Conservation (phyloP, 2,329 filamentous ascomycete genomes). For the Clathrospora elynae region DNA sequence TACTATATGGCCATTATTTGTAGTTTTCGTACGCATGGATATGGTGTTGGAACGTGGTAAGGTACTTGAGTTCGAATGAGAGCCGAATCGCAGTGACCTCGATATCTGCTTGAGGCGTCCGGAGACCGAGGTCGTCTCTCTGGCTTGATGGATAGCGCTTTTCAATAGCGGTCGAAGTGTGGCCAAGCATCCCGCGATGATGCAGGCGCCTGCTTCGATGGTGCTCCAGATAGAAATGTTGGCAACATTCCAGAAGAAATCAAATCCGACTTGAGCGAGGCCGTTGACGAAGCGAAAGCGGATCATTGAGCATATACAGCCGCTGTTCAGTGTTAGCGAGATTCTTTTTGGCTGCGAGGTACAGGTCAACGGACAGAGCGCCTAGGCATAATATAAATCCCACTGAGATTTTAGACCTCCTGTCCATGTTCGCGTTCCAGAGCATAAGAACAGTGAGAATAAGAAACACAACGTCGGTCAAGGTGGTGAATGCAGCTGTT, state of each 20-base stretch:
- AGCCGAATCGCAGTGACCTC: conserved; percentile 6
- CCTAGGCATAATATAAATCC: conserved; percentile 59
- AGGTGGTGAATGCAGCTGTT: conserved; percentile 34
- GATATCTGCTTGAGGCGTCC: conserved; percentile 8
- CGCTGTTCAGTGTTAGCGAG: conserved; percentile 42
- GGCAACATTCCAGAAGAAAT: conserved; percentile 54
- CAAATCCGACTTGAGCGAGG: conserved; percentile 49
- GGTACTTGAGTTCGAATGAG: conserved; percentile 2
- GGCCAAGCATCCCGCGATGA: conserved; percentile 57
- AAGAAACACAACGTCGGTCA: conserved; percentile 42
- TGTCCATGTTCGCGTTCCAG: conserved; percentile 61
- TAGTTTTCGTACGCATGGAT: no score
- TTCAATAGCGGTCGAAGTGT: conserved; percentile 57
- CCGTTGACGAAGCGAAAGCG: conserved; percentile 55
- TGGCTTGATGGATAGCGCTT: conserved; percentile 6
- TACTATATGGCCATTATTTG: no score
- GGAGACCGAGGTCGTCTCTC: neutral
- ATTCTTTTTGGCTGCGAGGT: neutral
- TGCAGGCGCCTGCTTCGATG: conserved; percentile 46
- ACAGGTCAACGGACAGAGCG: conserved; percentile 30
- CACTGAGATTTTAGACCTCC: conserved; percentile 58
- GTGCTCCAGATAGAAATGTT: conserved; percentile 53
- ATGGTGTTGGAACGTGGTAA: neutral
- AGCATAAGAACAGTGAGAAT: conserved; percentile 55
- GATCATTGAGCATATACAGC: conserved; percentile 60